phyloP scores from a whole-genome alignment of 2,329 filamentous ascomycete species.

The Trichoderma arundinaceum region DNA sequence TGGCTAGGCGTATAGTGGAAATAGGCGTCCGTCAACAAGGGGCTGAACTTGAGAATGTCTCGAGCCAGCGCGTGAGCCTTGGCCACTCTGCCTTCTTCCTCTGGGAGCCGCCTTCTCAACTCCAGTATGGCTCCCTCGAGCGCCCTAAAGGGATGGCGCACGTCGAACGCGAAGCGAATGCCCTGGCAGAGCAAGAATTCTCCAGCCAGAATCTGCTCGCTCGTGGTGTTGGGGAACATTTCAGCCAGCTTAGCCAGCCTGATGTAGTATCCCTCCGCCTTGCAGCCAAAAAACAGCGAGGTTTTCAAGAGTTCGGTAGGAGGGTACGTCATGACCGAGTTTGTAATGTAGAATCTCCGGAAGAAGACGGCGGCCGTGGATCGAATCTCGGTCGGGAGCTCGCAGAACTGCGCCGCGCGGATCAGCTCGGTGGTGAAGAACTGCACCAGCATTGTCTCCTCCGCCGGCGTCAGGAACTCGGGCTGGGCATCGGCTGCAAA shows the following conservation, averaged over 20 bases:
- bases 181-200: conserved; percentile 94
- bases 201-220: conserved; percentile 84
- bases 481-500: conserved; percentile 63
- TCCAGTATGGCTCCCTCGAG: conserved; percentile 88
- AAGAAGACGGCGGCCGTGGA: conserved; percentile 85
- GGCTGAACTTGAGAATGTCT: conserved; percentile 76
- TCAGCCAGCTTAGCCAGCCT: conserved; percentile 68
- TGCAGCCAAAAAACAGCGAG: conserved; percentile 89
- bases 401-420: conserved; percentile 60
- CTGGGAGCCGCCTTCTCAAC: conserved; percentile 69
- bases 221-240: conserved; percentile 71
- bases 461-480: conserved; percentile 81
- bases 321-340: conserved; percentile 95
- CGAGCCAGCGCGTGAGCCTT: conserved; percentile 75
- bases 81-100: conserved; percentile 59
- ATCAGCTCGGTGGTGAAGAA: conserved; percentile 72
- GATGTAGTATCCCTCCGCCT: conserved; percentile 85
- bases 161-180: conserved; percentile 90
- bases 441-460: conserved; percentile 81
- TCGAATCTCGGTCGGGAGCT: conserved; percentile 58
- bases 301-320: conserved; percentile 88
- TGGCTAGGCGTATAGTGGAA: conserved; percentile 95
- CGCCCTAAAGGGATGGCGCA: conserved; percentile 86
- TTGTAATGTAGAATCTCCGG: conserved; percentile 92
- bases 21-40: conserved; percentile 91